A percentile compares a stretch with the other conserved stretches of the same genome.
These are phyloP conservation scores for Aspergillus wentii DNA, from an alignment of 495 filamentous ascomycete species.

Conservation along the genomic window DNA sequence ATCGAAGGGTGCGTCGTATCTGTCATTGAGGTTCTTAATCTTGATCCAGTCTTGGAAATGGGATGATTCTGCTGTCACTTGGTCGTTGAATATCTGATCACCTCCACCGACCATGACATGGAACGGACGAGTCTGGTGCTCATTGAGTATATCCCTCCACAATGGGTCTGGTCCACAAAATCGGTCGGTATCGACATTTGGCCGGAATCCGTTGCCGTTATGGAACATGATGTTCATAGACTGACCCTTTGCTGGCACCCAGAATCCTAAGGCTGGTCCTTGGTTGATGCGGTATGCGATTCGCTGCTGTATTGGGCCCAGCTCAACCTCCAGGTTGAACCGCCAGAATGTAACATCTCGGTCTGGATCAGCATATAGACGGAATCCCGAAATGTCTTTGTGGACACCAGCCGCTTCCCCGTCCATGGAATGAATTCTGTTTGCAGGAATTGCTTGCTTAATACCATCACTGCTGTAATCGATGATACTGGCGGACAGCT, in stretches of 20 bases:
- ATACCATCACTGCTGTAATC: conserved; percentile 33
- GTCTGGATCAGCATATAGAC: conserved; percentile 79
- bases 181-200: conserved; percentile 67
- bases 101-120: conserved; percentile 98
- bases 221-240: conserved; percentile 99
- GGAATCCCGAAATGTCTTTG: conserved; percentile 72
- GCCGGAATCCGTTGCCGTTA: conserved; percentile 92
- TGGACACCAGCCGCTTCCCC: conserved; percentile 73
- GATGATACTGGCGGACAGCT: conserved; percentile 44
- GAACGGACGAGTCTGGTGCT: conserved; percentile 87
- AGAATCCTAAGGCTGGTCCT: conserved; percentile 85
- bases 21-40: conserved; percentile 73
- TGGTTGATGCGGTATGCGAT: conserved; percentile 95
- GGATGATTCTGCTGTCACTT: conserved; percentile 63
- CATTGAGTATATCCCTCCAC: conserved; percentile 93
- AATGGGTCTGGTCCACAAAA: conserved; percentile 92
- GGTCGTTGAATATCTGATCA: conserved; percentile 95
- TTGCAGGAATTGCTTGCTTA: conserved; percentile 37
- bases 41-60: conserved; percentile 78
- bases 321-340: conserved; percentile 90
- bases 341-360: conserved; percentile 92
- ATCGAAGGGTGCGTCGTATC: conserved; percentile 69
- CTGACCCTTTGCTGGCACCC: conserved; percentile 82
- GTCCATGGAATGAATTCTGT: conserved; percentile 44
- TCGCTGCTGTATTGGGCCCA: conserved; percentile 67